Percentiles rank a stretch among this genome's conserved stretches.
Conservation (phyloP, 2,329 filamentous ascomycete species). For the Stylonectria norvegica region DNA sequence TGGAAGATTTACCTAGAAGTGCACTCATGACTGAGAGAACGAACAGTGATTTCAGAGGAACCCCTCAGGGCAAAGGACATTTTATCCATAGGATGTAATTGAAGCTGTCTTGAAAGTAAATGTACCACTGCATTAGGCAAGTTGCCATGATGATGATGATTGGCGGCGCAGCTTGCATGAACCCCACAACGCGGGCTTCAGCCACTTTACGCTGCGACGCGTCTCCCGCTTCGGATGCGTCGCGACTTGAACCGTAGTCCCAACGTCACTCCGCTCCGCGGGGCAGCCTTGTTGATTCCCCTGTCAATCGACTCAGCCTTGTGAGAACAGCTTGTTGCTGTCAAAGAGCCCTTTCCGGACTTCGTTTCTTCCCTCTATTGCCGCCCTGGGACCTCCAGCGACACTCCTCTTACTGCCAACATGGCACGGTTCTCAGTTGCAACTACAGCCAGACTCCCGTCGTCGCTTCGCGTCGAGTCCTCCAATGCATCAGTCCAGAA, state of each 20-base stretch:
- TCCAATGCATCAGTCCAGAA: conserved; percentile 63
- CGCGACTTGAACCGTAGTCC: conserved; percentile 10
- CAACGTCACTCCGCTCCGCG: conserved; percentile 1
- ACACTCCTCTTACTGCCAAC: not conserved
- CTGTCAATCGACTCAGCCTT: conserved; percentile 12
- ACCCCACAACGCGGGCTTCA: too few relatives aligned
- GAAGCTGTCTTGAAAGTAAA: too few relatives aligned
- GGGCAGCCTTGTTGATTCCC: conserved; percentile 4
- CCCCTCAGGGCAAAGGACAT: too few relatives aligned
- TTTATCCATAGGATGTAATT: too few relatives aligned
- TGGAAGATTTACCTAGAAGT: too few relatives aligned
- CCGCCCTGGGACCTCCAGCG: conserved; percentile 1
- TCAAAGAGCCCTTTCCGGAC: not conserved
- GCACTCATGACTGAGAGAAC: too few relatives aligned
- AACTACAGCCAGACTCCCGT: conserved; percentile 68
- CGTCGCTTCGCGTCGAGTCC: conserved; percentile 64
- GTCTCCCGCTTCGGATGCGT: too few relatives aligned
- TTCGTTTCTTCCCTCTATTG: conserved; percentile 2
- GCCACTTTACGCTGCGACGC: too few relatives aligned
- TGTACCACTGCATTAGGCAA: too few relatives aligned
- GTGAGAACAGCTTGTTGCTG: conserved; percentile 3
- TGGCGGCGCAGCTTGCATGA: too few relatives aligned
- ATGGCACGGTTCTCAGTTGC: conserved; percentile 64
- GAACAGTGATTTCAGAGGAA: too few relatives aligned
- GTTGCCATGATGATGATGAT: too few relatives aligned